Evolutionary conservation across 169 alveolate genomes (phyloP), one percentile per base, ranked within the genome.

Genomic region (Amoebophrya sp.): DNA sequence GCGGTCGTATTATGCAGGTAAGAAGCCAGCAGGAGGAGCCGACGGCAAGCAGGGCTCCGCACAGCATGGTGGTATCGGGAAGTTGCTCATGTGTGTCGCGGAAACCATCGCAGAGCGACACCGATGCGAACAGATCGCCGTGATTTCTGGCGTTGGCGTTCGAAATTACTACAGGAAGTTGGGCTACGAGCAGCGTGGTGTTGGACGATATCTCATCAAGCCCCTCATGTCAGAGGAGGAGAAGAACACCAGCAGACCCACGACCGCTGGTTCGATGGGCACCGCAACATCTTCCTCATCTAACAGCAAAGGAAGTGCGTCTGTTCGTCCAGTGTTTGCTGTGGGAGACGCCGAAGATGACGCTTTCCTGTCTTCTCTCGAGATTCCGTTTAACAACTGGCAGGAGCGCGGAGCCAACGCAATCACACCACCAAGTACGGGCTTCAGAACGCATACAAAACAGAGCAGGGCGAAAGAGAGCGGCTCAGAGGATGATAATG

Each of bases 71-170:
- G 94, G 95, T 40, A 76, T 89, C 93, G 96, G 95, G 0, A 89
- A 91, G 41, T 78, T 93, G 29, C 78, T 95, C 34, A 90, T 94
- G 93, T 92, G 91, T 12, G 91, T 93, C 24, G 95, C 95, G 26
- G 95, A 91, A 94, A 92, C 90, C 40, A 90, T 95, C 24, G 94
- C 95, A 24, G 93, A 76, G n/a, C 91, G 92, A 18, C 98, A 97
- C 93, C 98, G 98, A 10, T 95, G 95, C 92, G 93, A 92, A 91
- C 96, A 96, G 93, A 96, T 98, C 94, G 99, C 99, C 39, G 99
- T 99, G 89, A 99, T 99, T 55, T 98, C 99, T 29, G 99, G 99
- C 41, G 98, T 99, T 26, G 99, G 99, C 47, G 98, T 99, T n/a
- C 96, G 99, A 90, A 99, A 98, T 93, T 99, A 99, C 95, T 99